Base-by-base conservation (phyloP, 2,329 filamentous ascomycete species). In the Talaromyces funiculosus region DNA sequence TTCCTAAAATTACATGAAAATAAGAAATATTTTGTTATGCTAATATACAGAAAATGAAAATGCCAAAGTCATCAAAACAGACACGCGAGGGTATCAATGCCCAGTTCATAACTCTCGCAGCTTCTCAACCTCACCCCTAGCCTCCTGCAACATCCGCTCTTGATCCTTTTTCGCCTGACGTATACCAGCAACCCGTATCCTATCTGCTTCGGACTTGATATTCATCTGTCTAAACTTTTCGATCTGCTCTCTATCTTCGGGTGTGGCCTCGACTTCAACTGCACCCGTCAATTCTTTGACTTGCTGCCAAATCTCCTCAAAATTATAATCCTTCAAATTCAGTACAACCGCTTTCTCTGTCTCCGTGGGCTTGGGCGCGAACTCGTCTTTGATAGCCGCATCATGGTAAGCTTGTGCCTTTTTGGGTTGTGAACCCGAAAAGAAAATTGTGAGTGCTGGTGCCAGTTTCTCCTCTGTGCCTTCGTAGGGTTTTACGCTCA, bases 401-500 rank as follows among this genome's bases (percentile, higher is more conserved):
- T 64, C 71, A 54, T 40, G 68, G 62, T 18, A 59, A 40, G 29
- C 57, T 26, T 70, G 69, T 6, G 69, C 68, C 12, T 67, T 70
- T 49, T 16, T 16, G 63, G 67, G 68, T 47, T 71, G 61, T 24
- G 67, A 60, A 62, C 71, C 71, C 49, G 73, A 70, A 61, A 77
- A 79, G 63, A 77, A 78, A 63, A 78, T 71, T 57, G 75, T 75
- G 65, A 78, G 66, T 38, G 70, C 69, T 7, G 43, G 43, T 31
- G 76, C 69, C 45, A 72, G 73, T 3, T 67, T 71, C 22, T 71
- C 73, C 66, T 85, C 80, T 24, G 20, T 4, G 47, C 86, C 77
- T 38, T 73, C 68, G 64, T 84, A 86, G 62, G 90, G 88, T 74
- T 88, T 87, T 68, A 96, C 85, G 62, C 90, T 86, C 83, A 97